Evolutionary conservation across 305 asterid species (phyloP).

Genomic region (Fraxinus floribunda): DNA sequence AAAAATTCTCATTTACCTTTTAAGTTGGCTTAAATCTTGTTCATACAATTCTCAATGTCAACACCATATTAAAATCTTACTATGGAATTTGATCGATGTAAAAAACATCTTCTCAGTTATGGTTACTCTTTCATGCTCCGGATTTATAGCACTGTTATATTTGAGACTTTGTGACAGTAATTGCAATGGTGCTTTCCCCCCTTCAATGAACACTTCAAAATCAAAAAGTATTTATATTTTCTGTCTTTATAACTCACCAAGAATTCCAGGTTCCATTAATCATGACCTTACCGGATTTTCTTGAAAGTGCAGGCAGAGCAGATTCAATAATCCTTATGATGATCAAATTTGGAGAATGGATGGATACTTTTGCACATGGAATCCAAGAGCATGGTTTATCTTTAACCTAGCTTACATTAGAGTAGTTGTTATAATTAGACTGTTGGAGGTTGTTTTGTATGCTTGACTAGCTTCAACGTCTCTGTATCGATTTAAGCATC

Average conservation of each 20-base stretch:
- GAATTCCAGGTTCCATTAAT: neutral
- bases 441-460: neutral
- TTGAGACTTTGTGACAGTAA: too few relatives aligned
- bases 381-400: constrained; percentile 34
- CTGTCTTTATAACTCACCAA: neutral
- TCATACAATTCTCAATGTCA: too few relatives aligned
- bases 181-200: too few relatives aligned
- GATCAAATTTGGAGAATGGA: constrained; percentile 34
- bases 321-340: constrained; percentile 28
- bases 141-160: too few relatives aligned
- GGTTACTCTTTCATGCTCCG: too few relatives aligned
- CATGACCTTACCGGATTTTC: neutral
- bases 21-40: too few relatives aligned
- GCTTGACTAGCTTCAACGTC: neutral
- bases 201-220: too few relatives aligned
- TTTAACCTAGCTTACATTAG: neutral
- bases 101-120: too few relatives aligned
- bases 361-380: constrained; percentile 31
- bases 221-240: too few relatives aligned
- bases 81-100: too few relatives aligned
- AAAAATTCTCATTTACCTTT: too few relatives aligned
- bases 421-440: neutral
- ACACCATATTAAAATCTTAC: neutral
- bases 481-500: too few relatives aligned
- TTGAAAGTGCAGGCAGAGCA: constrained; percentile 28